These are phyloP conservation scores for Fraxinus floribunda DNA, from an alignment of 305 asterid species.

Conservation along the genomic window DNA sequence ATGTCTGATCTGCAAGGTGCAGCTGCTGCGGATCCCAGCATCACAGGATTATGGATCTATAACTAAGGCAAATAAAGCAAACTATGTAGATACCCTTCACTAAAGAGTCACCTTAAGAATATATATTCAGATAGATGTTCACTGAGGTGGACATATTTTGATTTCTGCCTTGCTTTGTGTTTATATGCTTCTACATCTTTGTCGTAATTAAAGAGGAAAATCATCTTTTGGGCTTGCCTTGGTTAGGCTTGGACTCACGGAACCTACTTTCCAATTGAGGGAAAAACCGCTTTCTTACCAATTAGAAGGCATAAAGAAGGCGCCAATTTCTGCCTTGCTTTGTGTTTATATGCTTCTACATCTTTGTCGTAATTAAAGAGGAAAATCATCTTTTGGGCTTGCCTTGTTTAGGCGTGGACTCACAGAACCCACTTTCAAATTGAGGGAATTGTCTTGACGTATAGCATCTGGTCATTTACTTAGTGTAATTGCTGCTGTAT, in stretches of 20 bases:
- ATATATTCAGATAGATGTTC: neutral
- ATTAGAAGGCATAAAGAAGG: no score
- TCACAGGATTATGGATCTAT: neutral
- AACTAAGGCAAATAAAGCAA: neutral
- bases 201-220: neutral
- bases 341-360: neutral
- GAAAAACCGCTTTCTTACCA: no score
- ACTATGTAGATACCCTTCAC: neutral
- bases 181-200: neutral
- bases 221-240: no score
- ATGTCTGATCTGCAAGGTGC: slow-evolving; percentile 45
- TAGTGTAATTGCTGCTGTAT: neutral
- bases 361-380: neutral
- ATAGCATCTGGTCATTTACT: neutral
- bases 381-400: no score
- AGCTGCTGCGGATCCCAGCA: slow-evolving; percentile 26
- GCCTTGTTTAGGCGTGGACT: no score
- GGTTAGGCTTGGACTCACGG: no score
- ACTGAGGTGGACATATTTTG: neutral
- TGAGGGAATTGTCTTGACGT: neutral
- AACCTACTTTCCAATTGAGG: no score
- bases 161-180: neutral
- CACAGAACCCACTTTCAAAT: no score
- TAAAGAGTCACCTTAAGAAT: neutral
- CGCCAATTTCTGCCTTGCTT: neutral